Evolutionary conservation across 768 basidiomycete species (phyloP).

Genomic region (Coprinopsis strossmayeri): DNA sequence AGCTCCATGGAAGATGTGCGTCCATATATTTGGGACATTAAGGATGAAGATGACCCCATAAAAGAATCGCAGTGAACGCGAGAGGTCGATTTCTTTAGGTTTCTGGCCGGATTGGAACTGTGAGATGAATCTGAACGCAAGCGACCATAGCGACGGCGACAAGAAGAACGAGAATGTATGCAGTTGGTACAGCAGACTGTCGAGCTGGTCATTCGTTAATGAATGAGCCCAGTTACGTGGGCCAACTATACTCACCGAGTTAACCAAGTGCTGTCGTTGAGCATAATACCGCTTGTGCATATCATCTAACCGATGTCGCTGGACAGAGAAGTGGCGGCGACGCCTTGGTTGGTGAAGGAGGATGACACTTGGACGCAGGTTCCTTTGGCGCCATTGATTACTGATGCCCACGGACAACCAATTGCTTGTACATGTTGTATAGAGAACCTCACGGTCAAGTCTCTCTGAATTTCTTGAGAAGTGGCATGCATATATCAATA

Average conservation of each 20-base stretch:
- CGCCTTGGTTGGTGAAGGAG: no score
- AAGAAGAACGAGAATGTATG: slow-evolving; percentile 73
- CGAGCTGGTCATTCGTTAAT: slow-evolving; percentile 41
- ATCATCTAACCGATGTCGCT: slow-evolving; percentile 30
- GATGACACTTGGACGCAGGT: no score
- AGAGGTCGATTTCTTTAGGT: slow-evolving; percentile 60
- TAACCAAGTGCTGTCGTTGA: slow-evolving; percentile 65
- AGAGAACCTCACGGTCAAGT: not conserved
- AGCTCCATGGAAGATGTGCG: slow-evolving; percentile 47
- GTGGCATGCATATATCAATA: no score
- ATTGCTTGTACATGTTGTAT: not conserved
- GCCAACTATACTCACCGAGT: slow-evolving; percentile 41
- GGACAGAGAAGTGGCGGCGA: no score
- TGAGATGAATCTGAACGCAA: slow-evolving; percentile 45
- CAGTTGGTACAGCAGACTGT: slow-evolving; percentile 65
- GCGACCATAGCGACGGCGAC: slow-evolving; percentile 57
- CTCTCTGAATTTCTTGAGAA: no score
- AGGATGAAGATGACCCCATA: slow-evolving; percentile 50
- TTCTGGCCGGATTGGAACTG: slow-evolving; percentile 65
- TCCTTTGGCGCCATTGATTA: no score
- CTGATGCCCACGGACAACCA: no score
- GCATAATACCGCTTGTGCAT: slow-evolving; percentile 60
- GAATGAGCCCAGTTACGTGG: not conserved
- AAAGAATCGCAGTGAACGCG: slow-evolving; percentile 64
- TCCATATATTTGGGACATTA: slow-evolving; percentile 57